phyloP scores from a whole-genome alignment of 1,284 basidiomycete species.

The Anthracocystis setariae region DNA sequence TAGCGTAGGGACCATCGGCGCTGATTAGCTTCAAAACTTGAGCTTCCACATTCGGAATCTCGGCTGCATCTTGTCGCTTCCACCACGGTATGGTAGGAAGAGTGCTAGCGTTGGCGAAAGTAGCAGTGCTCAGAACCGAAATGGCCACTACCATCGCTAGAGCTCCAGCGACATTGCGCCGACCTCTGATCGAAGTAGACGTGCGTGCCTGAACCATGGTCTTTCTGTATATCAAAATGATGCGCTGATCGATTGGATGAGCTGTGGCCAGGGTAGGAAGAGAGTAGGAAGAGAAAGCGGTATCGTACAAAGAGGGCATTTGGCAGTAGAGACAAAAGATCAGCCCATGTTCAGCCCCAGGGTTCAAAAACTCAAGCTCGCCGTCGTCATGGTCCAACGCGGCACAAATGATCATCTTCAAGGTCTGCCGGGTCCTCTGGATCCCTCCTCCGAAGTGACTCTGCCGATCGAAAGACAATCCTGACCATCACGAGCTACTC shows the following conservation, averaged over 20 bases:
- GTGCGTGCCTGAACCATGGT: neutral
- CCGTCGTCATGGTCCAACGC: no score
- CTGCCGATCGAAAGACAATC: neutral
- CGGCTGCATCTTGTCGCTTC: conserved; percentile 17
- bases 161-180: conserved; percentile 4
- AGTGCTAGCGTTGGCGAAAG: conserved; percentile 8
- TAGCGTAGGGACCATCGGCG: conserved; percentile 29
- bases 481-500: neutral
- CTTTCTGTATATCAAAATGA: neutral
- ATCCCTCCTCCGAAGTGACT: neutral
- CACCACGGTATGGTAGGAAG: conserved; percentile 14
- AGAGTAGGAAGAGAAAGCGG: no score
- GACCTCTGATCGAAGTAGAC: neutral
- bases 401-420: no score
- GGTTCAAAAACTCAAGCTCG: no score
- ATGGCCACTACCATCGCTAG: conserved; percentile 15
- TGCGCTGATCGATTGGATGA: no score
- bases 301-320: no score
- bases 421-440: no score
- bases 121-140: conserved; percentile 6
- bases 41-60: conserved; percentile 1
- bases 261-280: no score
- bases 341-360: neutral
- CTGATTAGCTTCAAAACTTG: conserved; percentile 35
- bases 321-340: no score